Percentiles rank a stretch among this genome's conserved stretches.
Conservation (phyloP, 2,329 filamentous ascomycete species). For the Aspergillus ochraceoroseus region DNA sequence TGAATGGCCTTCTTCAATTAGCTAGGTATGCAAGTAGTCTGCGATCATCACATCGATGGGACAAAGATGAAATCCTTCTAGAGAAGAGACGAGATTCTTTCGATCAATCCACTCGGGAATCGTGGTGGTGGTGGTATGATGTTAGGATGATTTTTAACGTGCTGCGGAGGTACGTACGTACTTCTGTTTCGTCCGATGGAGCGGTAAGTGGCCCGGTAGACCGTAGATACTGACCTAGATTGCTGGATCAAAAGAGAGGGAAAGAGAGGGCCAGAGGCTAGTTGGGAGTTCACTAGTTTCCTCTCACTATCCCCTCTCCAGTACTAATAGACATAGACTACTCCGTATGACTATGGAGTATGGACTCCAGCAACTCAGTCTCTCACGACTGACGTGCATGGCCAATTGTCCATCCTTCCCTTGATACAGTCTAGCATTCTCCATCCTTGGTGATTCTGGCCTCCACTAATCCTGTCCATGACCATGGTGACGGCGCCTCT, state of each 20-base stretch:
- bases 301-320: no score
- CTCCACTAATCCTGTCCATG: conserved; percentile 19
- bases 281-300: no score
- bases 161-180: background rate
- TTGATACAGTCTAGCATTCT: conserved; percentile 10
- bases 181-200: conserved; percentile 10
- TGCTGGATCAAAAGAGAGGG: no score
- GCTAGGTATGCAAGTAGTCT: background rate
- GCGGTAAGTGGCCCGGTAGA: conserved; percentile 5
- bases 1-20: background rate
- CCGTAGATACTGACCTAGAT: background rate
- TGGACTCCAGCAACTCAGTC: background rate
- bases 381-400: conserved; percentile 12
- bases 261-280: no score
- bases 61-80: conserved; percentile 2
- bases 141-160: conserved; percentile 7
- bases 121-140: no score
- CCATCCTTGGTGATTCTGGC: conserved; percentile 9
- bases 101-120: no score
- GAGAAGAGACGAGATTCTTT: background rate
- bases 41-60: background rate
- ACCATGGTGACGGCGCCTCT: conserved; percentile 22
- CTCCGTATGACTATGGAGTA: no score
- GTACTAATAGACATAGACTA: no score
- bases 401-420: conserved; percentile 8